Base-by-base conservation (phyloP, 345 rosid species). In the Moricandia arvensis region DNA sequence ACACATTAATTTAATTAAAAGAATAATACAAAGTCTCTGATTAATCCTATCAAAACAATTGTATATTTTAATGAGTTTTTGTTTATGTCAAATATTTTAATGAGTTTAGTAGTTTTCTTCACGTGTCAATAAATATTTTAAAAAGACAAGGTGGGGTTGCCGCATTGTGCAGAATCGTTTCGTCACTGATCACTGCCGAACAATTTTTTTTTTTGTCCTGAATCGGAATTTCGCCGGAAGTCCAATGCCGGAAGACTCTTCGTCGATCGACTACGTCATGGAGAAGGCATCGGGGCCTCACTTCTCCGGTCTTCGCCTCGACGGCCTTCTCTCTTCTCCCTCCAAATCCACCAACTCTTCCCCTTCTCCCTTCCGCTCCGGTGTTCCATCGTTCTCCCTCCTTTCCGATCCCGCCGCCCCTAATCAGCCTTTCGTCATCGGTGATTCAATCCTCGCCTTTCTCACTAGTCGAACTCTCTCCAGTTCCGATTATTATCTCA, bases 221-320 rank as follows among this genome's bases (percentile, higher is more conserved):
- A 59, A 78, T 55, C 69, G 57, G 12, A 60, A 37, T 17, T 30
- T 67, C 60, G 12, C 62, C 58, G 38, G 5, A 3, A 63, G 41
- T 30, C 11, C 9, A 68, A 85, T 87, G 94, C 84, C 86, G 79
- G 93, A 81, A 77, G 86, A 82, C 59, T 77, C 89, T 12, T 77
- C 45, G 27, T 82, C 88, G 47, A 87, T 90, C 12, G 99, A 92
- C 79, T 89, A 83, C 74, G 96, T 82, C 71, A 96, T 96, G 98
- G 99, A 93, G 88, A 92, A 88, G 79, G 96, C 99, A 3, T 91
- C 91, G 12, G 98, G 99, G 43, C 93, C 97, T 17, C 99, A 96
- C 90, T 96, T 93, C 90, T 96, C 99, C 77, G 98, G 99, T 78
- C 87, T 96, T 49, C 99, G 90, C 58, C 84, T 87, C 35, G 96